These are phyloP conservation scores for Pseudoscleropodium purum DNA, from an alignment of 225 moss, liverwort and hornwort species.

Conservation along the genomic window DNA sequence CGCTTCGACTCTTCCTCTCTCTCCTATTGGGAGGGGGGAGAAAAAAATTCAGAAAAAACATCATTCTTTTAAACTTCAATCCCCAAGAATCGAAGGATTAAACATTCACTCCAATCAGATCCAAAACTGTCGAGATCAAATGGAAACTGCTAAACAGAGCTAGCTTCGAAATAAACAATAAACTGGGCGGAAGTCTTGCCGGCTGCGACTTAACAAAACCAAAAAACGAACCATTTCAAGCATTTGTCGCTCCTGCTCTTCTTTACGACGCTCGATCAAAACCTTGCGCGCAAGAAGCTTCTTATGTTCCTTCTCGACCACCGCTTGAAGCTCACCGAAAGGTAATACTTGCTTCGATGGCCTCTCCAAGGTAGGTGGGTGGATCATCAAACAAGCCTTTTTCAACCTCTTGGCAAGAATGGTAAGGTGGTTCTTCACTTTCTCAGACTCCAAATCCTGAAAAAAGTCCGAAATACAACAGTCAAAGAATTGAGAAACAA, in stretches of 20 bases:
- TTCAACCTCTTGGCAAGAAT: conserved; percentile 82
- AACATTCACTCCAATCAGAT: neutral
- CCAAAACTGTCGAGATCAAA: neutral
- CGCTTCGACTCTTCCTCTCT: conserved; percentile 94
- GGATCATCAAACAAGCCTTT: conserved; percentile 74
- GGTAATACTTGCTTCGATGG: conserved; percentile 46
- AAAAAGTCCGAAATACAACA: neutral
- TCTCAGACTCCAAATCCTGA: conserved; percentile 94
- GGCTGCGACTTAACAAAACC: neutral
- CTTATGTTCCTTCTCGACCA: conserved; percentile 93
- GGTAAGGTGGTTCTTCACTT: conserved; percentile 87
- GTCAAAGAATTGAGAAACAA: neutral
- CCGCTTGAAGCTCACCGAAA: conserved; percentile 61
- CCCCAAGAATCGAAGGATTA: neutral
- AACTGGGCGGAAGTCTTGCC: neutral
- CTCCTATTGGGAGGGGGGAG: conserved; percentile 11
- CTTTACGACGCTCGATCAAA: conserved; percentile 94
- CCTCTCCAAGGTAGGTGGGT: conserved; percentile 40
- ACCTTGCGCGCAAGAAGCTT: conserved; percentile 96
- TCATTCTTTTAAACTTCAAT: too few relatives aligned
- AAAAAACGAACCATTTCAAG: conserved; percentile 69
- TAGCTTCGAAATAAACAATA: neutral
- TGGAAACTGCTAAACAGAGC: neutral
- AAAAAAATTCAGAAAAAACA: neutral
- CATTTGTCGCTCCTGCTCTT: conserved; percentile 98